phyloP scores from a whole-genome alignment of 176 grass and related monocot species.

The Carex myosuroides region DNA sequence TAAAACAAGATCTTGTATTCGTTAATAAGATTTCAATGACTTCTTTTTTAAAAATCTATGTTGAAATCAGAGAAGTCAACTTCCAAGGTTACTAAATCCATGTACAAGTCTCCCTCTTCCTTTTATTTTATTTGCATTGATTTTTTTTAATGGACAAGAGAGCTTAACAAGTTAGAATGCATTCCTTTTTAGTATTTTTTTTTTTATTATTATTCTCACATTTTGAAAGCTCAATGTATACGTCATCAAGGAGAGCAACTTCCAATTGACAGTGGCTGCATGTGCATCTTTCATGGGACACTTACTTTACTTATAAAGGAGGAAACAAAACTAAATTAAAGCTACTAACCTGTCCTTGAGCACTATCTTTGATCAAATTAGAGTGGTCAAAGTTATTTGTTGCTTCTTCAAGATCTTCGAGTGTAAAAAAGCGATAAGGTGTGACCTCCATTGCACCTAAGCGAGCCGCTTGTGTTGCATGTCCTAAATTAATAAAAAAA shows the following conservation, averaged over 20 bases:
- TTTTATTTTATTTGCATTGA: not conserved
- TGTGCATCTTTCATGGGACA: not conserved
- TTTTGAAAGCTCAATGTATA: not conserved
- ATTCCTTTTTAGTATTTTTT: not conserved
- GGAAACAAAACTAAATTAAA: not conserved
- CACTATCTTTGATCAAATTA: slow-evolving; percentile 46
- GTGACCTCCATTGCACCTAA: slow-evolving; percentile 51
- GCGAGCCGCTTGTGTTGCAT: slow-evolving; percentile 49
- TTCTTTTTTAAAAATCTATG: not conserved
- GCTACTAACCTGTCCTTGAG: slow-evolving; percentile 50
- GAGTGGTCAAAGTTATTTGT: slow-evolving; percentile 51
- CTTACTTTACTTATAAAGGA: not conserved
- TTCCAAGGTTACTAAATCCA: not conserved
- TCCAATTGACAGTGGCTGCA: not conserved
- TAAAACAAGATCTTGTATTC: not conserved
- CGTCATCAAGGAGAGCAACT: not conserved
- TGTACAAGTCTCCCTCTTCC: not conserved
- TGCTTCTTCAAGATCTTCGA: slow-evolving; percentile 80
- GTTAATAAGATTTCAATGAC: not conserved
- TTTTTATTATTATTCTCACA: not conserved
- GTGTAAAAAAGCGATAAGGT: slow-evolving; percentile 33
- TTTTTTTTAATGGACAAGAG: not conserved
- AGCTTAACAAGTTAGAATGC: not conserved
- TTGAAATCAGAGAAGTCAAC: slow-evolving; percentile 26
- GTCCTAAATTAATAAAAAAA: slow-evolving; percentile 38